Evolutionary conservation across 2,329 filamentous ascomycete species (phyloP).

Genomic region (Botrytis tulipae): DNA sequence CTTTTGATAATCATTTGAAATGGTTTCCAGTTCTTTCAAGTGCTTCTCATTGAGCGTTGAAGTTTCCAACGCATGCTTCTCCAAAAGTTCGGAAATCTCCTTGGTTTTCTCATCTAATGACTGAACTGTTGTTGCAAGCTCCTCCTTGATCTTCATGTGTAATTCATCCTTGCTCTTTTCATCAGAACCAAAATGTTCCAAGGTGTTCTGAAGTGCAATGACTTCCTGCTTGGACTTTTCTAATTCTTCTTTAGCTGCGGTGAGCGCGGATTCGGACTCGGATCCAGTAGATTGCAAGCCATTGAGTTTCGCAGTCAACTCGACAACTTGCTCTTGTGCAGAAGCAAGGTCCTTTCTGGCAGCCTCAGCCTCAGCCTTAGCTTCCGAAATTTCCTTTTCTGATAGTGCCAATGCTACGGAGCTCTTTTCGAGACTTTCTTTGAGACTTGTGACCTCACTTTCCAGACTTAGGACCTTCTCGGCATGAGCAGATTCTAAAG

Average conservation of each 20-base stretch:
- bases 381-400: constrained; percentile 46
- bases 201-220: constrained; percentile 49
- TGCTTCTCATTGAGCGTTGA: constrained; percentile 43
- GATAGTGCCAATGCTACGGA: constrained; percentile 28
- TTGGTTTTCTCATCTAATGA: constrained; percentile 37
- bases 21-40: constrained; percentile 55
- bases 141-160: constrained; percentile 33
- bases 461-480: constrained; percentile 47
- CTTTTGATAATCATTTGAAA: constrained; percentile 61
- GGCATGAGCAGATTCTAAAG: constrained; percentile 47
- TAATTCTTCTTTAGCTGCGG: constrained; percentile 38
- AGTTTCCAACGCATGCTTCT: constrained; percentile 53
- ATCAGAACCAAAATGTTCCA: constrained; percentile 49
- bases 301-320: constrained; percentile 32
- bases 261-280: constrained; percentile 46
- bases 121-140: constrained; percentile 34
- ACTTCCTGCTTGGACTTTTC: constrained; percentile 45
- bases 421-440: constrained; percentile 45
- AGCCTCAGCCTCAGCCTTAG: constrained; percentile 49
- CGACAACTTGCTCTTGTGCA: constrained; percentile 40
- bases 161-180: constrained; percentile 36
- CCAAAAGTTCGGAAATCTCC: constrained; percentile 48
- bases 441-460: constrained; percentile 48
- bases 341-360: constrained; percentile 42
- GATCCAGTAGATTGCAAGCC: constrained; percentile 47